phyloP scores from a whole-genome alignment of 2,329 filamentous ascomycete species.

The Emericellopsis cladophorae region DNA sequence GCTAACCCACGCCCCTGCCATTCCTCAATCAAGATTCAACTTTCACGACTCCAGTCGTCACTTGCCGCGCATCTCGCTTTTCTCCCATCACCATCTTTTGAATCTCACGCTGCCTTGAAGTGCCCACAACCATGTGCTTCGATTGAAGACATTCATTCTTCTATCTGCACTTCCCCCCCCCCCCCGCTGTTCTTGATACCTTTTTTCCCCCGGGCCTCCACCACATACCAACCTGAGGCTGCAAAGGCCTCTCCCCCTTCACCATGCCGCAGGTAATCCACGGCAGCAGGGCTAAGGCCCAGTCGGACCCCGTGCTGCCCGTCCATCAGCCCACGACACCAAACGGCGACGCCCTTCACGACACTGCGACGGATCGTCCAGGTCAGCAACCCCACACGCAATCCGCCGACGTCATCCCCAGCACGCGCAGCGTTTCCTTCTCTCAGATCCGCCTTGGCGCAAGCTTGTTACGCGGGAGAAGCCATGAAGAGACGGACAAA shows the following conservation, averaged over 20 bases:
- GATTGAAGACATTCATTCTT: no score
- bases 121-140: no score
- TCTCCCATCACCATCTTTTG: no score
- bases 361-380: background rate
- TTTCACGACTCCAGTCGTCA: no score
- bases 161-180: background rate
- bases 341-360: background rate
- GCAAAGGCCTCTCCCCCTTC: background rate
- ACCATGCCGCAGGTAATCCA: slow-evolving; percentile 5
- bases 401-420: slow-evolving; percentile 1
- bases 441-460: background rate
- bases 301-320: slow-evolving; percentile 3
- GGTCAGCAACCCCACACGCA: slow-evolving; percentile 1
- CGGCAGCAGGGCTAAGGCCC: slow-evolving; percentile 2
- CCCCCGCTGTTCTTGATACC: background rate
- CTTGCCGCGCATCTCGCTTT: no score
- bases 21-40: no score
- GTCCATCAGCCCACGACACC: background rate
- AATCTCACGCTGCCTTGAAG: no score
- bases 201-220: background rate
- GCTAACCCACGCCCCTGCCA: no score
- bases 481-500: background rate
- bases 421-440: background rate
- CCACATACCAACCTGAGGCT: background rate
- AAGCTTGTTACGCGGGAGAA: background rate